phyloP scores from a whole-genome alignment of 495 filamentous ascomycete species.

The Acidiella bohemica region DNA sequence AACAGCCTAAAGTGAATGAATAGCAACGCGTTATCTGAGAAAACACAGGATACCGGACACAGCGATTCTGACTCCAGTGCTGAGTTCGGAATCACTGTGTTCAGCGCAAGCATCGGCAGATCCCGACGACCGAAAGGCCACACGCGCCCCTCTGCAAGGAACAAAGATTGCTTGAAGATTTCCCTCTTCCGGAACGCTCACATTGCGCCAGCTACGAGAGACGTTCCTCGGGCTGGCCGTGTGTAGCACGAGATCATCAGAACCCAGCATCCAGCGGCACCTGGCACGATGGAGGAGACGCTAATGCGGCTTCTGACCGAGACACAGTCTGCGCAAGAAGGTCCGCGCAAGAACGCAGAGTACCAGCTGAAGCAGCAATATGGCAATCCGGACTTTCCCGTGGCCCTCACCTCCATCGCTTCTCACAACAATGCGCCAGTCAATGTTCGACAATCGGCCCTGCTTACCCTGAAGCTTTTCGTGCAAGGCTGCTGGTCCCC shows the following conservation, averaged over 20 bases:
- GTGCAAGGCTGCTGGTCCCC: slow-evolving; percentile 68
- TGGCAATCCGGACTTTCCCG: slow-evolving; percentile 56
- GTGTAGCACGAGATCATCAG: background rate
- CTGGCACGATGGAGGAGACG: slow-evolving; percentile 60
- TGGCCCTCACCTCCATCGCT: slow-evolving; percentile 54
- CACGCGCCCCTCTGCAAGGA: too few relatives aligned
- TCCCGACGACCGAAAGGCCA: too few relatives aligned
- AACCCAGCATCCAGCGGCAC: background rate
- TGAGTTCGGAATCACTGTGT: too few relatives aligned
- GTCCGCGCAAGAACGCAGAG: slow-evolving; percentile 66
- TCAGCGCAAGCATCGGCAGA: too few relatives aligned
- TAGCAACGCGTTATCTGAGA: background rate
- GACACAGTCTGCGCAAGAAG: slow-evolving; percentile 58
- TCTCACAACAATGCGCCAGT: slow-evolving; percentile 53
- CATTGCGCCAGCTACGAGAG: too few relatives aligned
- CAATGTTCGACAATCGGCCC: slow-evolving; percentile 66
- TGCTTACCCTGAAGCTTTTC: slow-evolving; percentile 67
- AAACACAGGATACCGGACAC: background rate
- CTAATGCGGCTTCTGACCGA: slow-evolving; percentile 65
- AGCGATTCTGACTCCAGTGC: too few relatives aligned
- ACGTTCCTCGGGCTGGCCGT: too few relatives aligned
- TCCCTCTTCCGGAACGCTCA: too few relatives aligned
- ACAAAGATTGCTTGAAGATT: too few relatives aligned
- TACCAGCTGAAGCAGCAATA: slow-evolving; percentile 55
- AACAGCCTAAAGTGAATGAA: too few relatives aligned